Conservation (phyloP, 139 green algal species). For the Volvox reticuliferus region DNA sequence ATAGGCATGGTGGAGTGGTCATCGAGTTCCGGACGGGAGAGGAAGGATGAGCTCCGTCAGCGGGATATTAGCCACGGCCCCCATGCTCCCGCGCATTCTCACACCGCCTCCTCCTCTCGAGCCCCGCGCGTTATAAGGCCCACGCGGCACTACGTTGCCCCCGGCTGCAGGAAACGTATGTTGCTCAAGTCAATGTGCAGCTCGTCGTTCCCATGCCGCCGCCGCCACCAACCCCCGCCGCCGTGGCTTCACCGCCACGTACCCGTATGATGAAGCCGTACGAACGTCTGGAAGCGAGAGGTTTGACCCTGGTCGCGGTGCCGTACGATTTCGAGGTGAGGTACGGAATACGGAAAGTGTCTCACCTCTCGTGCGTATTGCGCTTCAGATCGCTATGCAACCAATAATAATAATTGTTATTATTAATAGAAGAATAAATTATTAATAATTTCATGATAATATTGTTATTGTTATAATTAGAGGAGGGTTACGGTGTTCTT, state of each 20-base stretch:
- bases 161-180: conserved; percentile 63
- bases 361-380: background rate
- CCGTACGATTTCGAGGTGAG: conserved; percentile 33
- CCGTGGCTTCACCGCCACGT: background rate
- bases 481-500: too few species aligned
- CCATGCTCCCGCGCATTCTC: background rate
- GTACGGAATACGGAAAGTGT: background rate
- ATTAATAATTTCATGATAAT: background rate
- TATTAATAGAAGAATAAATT: background rate
- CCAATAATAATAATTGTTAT: background rate
- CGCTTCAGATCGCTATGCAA: background rate
- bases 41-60: background rate
- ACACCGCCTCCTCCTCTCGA: background rate
- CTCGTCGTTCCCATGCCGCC: background rate
- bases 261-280: background rate
- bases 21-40: background rate
- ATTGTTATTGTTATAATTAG: background rate
- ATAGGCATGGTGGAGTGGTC: too few species aligned
- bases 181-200: conserved; percentile 62
- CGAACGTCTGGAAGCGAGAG: background rate
- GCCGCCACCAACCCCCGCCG: background rate
- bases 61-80: background rate
- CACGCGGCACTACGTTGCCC: background rate
- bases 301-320: background rate
- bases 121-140: too few species aligned